Evolutionary conservation across 164 flowering plant genomes (phyloP), one percentile per base, ranked within the genome.

Genomic region (Tinospora cordifolia): DNA sequence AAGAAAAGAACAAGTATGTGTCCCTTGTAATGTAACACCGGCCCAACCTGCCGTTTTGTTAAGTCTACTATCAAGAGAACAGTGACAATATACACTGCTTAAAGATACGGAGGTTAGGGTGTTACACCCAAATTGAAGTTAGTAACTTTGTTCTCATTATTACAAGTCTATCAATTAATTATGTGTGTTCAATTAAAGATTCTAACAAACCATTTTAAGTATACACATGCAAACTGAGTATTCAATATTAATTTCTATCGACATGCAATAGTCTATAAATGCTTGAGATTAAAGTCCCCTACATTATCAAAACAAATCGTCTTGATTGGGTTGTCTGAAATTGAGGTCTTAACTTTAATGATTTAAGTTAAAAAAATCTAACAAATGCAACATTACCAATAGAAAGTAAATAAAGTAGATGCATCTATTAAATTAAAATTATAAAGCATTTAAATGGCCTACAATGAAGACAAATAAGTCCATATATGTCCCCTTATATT

Each of bases 361-460:
- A 39, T 21, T 65, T 63, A 41, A 30, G 41, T 15, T n/a, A n/a
- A 10, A 63, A 15, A 3, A 63, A 4, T n/a, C n/a, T n/a, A n/a
- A 26, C 67, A 40, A 65, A 65, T 9, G 12, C 67, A 38, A 65
- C 47, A 65, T 65, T 65, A 6, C 22, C 12, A 26, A 5, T 38
- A n/a, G 57, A 41, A 21, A 22, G 54, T 3, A 65, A 40, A 40
- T 13, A 65, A 5, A 65, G 1, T 63, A 4, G 40, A 65, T 6
- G 67, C 67, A 65, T 65, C 67, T 17, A 65, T 38, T 40, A 65
- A 38, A 38, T 38, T 11, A 24, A 65, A 38, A 39, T n/a, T n/a
- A n/a, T n/a, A n/a, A n/a, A 65, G 36, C 14, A 49, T 4, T 17
- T 4, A 39, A 65, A 65, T 3, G 24, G 47, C 17, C 67, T 13